Evolutionary conservation across 352 stramenopile genomes (phyloP).

Genomic region (Thalassiosira exigua): DNA sequence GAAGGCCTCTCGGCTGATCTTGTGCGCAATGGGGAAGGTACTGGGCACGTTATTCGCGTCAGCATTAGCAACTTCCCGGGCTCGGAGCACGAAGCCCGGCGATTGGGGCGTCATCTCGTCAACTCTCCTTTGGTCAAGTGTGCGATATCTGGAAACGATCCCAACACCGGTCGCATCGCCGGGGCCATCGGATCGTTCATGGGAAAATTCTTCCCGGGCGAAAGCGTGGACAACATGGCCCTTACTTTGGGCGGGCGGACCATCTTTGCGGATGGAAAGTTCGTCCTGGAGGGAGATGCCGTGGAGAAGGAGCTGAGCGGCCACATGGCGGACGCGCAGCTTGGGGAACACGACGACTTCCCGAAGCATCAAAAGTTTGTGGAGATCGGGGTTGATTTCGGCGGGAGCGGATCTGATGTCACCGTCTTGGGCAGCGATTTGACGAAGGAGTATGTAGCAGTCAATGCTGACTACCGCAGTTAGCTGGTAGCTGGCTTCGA

Average conservation of each 20-base stretch:
- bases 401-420: constrained; percentile 82
- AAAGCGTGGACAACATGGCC: constrained; percentile 77
- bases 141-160: constrained; percentile 97
- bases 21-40: constrained; percentile 98
- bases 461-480: constrained; percentile 99
- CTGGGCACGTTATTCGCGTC: constrained; percentile 96
- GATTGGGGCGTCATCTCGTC: constrained; percentile 82
- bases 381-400: constrained; percentile 94
- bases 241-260: constrained; percentile 89
- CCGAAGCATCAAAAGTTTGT: constrained; percentile 95
- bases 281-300: constrained; percentile 91
- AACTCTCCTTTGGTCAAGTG: constrained; percentile 96
- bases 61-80: constrained; percentile 87
- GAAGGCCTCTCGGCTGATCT: constrained; percentile 94
- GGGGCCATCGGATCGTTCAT: constrained; percentile 97
- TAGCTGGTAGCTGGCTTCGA: constrained; percentile 64
- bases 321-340: constrained; percentile 94
- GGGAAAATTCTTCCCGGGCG: constrained; percentile 90
- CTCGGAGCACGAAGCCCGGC: constrained; percentile 83
- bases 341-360: constrained; percentile 87
- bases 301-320: constrained; percentile 90
- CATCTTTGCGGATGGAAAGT: constrained; percentile 95
- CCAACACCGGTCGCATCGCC: constrained; percentile 96
- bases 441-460: constrained; percentile 97
- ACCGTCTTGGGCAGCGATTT: constrained; percentile 96